These are phyloP conservation scores for Sherardia arvensis DNA, from an alignment of 257 asterid genomes.

Conservation along the genomic window DNA sequence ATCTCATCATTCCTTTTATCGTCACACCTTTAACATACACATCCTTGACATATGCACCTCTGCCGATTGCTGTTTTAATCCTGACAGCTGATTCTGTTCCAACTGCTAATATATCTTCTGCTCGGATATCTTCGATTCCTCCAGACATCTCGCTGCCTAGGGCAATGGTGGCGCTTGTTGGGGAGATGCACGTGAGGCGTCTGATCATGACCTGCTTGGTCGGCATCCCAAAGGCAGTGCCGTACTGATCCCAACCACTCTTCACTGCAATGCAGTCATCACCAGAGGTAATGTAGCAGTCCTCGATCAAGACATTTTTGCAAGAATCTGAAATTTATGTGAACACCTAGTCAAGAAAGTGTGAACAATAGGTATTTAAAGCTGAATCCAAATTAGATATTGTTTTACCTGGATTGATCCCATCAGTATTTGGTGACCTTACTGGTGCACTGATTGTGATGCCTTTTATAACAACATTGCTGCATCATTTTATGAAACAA, in stretches of 20 bases:
- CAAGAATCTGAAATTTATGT: slow-evolving; percentile 45
- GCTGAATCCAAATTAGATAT: neutral
- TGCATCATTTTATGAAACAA: slow-evolving; percentile 23
- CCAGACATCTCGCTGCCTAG: slow-evolving; percentile 98
- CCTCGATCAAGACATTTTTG: slow-evolving; percentile 70
- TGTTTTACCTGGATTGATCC: slow-evolving; percentile 54
- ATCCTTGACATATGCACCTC: slow-evolving; percentile 93
- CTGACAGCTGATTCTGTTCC: slow-evolving; percentile 79
- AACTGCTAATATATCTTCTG: slow-evolving; percentile 70
- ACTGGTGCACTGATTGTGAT: slow-evolving; percentile 85
- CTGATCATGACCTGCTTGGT: slow-evolving; percentile 66
- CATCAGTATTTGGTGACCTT: slow-evolving; percentile 77
- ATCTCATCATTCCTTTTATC: slow-evolving; percentile 59
- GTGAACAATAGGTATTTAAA: neutral
- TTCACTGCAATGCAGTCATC: slow-evolving; percentile 91
- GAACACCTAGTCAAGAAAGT: neutral
- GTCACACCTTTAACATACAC: slow-evolving; percentile 57
- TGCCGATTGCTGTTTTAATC: slow-evolving; percentile 76
- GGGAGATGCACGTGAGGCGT: slow-evolving; percentile 84
- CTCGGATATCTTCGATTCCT: slow-evolving; percentile 75
- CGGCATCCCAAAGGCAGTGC: slow-evolving; percentile 91
- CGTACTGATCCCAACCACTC: slow-evolving; percentile 98
- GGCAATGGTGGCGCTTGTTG: slow-evolving; percentile 78
- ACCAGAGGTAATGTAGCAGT: slow-evolving; percentile 94
- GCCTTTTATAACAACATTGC: slow-evolving; percentile 65